Base-by-base conservation (phyloP, 2,329 filamentous ascomycete genomes). In the Paracoccidioides brasiliensis region DNA sequence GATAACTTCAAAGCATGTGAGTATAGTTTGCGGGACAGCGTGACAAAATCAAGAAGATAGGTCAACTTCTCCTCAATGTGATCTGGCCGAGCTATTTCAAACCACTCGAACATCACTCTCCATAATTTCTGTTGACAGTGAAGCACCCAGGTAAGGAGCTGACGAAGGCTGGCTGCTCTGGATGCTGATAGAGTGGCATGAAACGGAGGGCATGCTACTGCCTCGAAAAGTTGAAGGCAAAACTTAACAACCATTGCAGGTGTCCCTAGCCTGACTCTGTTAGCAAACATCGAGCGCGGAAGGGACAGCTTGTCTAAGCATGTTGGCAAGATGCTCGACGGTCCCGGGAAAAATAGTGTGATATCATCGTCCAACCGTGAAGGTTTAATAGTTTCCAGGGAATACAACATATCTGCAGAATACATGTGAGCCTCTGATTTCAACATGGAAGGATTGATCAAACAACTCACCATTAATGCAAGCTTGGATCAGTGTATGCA, bases 371-470 rank as follows among this genome's bases (percentile, higher is more conserved):
- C 58, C 32, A 52, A 48, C 10, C 53, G 56, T 15, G 55, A 58
- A 40, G 53, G 33, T 44, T 68, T 60, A 2, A 62, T 55, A 38
- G 57, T 58, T 56, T 78, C 74, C 42, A 79, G 60, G 14, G 70
- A 69, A 54, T 61, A 62, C 12, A 78, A 54, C 12, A 78, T 70
- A 60, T 75, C 78, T 80, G 60, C 40, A 53, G 46, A 10, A 30
- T 8, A 8, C 9, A 43, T 30, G 41, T 59, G 44, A 58, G 53
- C 28, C 14, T 49, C 37, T 38, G 30, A n/a, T 9, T 35, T 22
- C 33, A 15, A 43, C 32, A 33, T 33, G 9, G 30, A n/a, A 30
- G 10, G 28, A 32, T 46, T 30, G 9, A 9, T 43, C 10, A 14
- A 15, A 51, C 35, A 42, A 69, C 71, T 55, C 59, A 74, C 72